Evolutionary conservation across 345 rosid genomes (phyloP).

Genomic region (Brassica nigra): DNA sequence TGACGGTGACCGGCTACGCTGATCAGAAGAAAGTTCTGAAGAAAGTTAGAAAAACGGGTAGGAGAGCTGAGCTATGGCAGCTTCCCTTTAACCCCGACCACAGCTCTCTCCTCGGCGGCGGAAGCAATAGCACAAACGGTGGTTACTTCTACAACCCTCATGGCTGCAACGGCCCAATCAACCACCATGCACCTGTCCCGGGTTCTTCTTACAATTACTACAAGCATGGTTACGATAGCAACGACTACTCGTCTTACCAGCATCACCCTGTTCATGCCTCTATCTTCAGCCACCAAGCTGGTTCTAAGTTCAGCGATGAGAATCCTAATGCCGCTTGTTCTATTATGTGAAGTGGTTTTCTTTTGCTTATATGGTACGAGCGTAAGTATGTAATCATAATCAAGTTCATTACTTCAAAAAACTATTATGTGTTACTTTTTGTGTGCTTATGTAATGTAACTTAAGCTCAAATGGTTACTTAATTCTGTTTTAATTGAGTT

Average conservation of each 20-base stretch:
- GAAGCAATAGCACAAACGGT: constrained; percentile 27
- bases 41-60: constrained; percentile 66
- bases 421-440: background rate
- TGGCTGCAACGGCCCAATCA: constrained; percentile 60
- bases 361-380: background rate
- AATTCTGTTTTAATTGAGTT: background rate
- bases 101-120: constrained; percentile 26
- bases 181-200: constrained; percentile 55
- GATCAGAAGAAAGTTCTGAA: constrained; percentile 81
- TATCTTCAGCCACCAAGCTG: constrained; percentile 58
- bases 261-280: constrained; percentile 54
- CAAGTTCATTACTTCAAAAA: background rate
- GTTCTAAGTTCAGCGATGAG: constrained; percentile 77
- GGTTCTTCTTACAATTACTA: constrained; percentile 79
- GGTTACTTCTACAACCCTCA: constrained; percentile 54
- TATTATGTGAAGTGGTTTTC: constrained; percentile 52
- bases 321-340: constrained; percentile 82
- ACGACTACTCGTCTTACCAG: constrained; percentile 47
- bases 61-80: constrained; percentile 92
- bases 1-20: constrained; percentile 76
- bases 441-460: background rate
- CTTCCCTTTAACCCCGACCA: constrained; percentile 64
- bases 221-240: constrained; percentile 79
- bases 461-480: background rate
- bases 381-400: constrained; percentile 7